Base-by-base conservation (phyloP, 2,329 filamentous ascomycete species). In the Trichoderma sp. region DNA sequence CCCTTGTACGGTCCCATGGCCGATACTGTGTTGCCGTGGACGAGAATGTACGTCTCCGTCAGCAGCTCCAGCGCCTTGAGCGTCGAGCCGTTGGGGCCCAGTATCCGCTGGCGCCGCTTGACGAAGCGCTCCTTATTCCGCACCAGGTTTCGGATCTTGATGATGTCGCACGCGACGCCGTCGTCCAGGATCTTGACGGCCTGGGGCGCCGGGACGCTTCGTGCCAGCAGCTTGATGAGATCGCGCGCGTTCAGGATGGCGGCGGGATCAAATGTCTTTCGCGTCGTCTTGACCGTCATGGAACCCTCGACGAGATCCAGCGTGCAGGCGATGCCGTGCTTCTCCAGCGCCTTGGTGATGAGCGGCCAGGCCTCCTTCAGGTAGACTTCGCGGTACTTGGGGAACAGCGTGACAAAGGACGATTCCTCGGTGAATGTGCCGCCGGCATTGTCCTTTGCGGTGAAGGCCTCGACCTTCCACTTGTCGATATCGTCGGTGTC, bases 401-500 rank as follows among this genome's bases (percentile, higher is more conserved):
- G 96, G 78, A 98, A 98, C 7, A 98, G 84, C 0, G 89, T 91
- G 73, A 85, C 86, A 79, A 99, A 99, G 5, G 92, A 94, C 1
- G 93, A 97, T 83, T 98, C 96, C 81, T 99, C 95, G 65, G 90
- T 87, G 79, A 99, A 97, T 24, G 92, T 91, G 73, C 96, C 96
- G 68, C 88, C 93, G 37, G 83, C 82, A 81, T 98, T 98, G 82
- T 98, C 92, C 73, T 92, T 89, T 60, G 92, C 88, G 53, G 89
- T 95, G 82, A 98, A 98, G 33, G 89, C 82, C 49, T 97, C 94
- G 75, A 94, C 83, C 89, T 94, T 95, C 94, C 94, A 98, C 80
- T 97, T 97, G 83, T 98, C 95, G 73, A 98, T 93, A 77, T 97
- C 96, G 72, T 97, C 94, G 68, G 94, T 97, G 77, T 97, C 94